Conservation (phyloP, 345 rosid genomes). For the Rubroshorea leprosula region DNA sequence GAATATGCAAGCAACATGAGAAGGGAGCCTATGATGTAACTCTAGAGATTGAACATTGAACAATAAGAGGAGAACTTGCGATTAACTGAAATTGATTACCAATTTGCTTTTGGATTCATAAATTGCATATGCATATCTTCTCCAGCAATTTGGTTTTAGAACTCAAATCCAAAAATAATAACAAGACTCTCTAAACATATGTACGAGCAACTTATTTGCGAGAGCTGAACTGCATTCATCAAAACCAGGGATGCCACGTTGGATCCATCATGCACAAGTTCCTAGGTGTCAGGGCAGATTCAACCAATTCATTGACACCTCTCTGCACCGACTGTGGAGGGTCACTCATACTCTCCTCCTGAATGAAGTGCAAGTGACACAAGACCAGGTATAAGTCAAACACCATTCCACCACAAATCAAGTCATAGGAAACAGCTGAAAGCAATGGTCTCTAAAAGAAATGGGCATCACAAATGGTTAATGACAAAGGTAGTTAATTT, state of each 20-base stretch:
- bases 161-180: background rate
- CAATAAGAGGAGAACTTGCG: no score
- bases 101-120: no score
- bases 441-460: background rate
- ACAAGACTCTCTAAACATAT: slow-evolving; percentile 7
- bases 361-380: slow-evolving; percentile 12
- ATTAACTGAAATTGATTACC: no score
- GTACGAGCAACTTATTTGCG: slow-evolving; percentile 12
- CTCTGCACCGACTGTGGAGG: slow-evolving; percentile 91
- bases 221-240: slow-evolving; percentile 3
- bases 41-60: no score
- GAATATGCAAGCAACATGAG: no score
- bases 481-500: no score
- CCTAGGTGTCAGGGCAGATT: slow-evolving; percentile 83
- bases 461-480: background rate
- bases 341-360: slow-evolving; percentile 81
- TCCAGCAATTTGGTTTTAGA: background rate
- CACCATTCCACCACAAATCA: background rate
- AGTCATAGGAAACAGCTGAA: background rate
- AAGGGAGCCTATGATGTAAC: no score
- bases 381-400: background rate
- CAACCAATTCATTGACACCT: slow-evolving; percentile 80
- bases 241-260: slow-evolving; percentile 99
- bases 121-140: no score
- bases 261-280: slow-evolving; percentile 99